Base-by-base conservation (phyloP, 1,139 yeast species). In the Pichia sp. region DNA sequence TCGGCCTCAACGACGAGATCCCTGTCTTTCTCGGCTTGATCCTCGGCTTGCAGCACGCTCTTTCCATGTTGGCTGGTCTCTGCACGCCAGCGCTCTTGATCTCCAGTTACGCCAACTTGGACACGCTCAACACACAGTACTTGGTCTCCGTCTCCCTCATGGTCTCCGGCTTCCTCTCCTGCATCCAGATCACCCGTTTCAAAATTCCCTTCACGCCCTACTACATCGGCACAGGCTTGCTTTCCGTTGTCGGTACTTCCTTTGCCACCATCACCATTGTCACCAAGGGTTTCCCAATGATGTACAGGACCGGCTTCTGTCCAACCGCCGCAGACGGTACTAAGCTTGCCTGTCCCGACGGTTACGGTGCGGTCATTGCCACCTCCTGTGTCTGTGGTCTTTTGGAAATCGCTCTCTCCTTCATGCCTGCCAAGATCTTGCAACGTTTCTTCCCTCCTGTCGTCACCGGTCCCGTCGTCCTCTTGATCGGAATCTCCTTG, bases 61-160 rank as follows among this genome's bases (percentile, higher is more conserved):
- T 91, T 62, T 85, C 97, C 46, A 88, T 90, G 96, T 73, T 91
- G 72, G 97, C 96, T 9, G 97, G 97, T 64, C 81, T 91, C 50
- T 86, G 87, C 45, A 76, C 95, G n/a, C 96, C 96, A 6, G 95
- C 96, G 2, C 72, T 89, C 55, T 75, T 88, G 63, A 85, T 87
- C 50, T 74, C 91, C 1, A 64, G 74, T 9, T 71, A 79, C 31
- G 91, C 92, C 27, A 77, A 86, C 68, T 75, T 90, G 55, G 71
- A 70, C 36, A 61, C 73, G 17, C 77, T 70, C 3, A 59, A 73
- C 20, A 78, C 81, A 51, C 85, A 87, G 64, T 90, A 89, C 70
- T 73, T 91, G 62, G 95, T 91, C 30, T 83, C 92, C 40, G 83
- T 85, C 5, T 82, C 95, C 1, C 75, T 91, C 60, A 86, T 91